Evolutionary conservation across 257 asterid genomes (phyloP).

Genomic region (Scutellaria barbata): DNA sequence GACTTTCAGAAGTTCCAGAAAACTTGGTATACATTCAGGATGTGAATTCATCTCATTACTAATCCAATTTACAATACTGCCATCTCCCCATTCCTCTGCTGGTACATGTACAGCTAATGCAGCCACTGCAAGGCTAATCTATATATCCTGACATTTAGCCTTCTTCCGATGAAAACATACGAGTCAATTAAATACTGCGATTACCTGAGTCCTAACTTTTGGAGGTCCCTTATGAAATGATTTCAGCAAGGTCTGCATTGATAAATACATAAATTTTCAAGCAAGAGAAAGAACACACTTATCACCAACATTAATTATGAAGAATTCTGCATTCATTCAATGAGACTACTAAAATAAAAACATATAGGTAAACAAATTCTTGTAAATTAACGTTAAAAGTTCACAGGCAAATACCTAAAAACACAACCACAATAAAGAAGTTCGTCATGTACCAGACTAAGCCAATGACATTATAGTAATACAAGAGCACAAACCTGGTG

Average conservation of each 20-base stretch:
- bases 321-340: slow-evolving; percentile 24
- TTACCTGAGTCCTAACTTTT: slow-evolving; percentile 97
- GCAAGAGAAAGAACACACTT: slow-evolving; percentile 25
- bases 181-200: slow-evolving; percentile 33
- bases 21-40: slow-evolving; percentile 90
- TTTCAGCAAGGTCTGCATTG: slow-evolving; percentile 83
- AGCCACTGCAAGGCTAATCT: slow-evolving; percentile 99
- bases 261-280: slow-evolving; percentile 29
- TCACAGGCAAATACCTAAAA: slow-evolving; percentile 4
- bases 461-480: slow-evolving; percentile 27
- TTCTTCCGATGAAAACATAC: slow-evolving; percentile 34
- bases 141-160: slow-evolving; percentile 58
- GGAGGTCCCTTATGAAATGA: slow-evolving; percentile 93
- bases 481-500: slow-evolving; percentile 12
- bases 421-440: neutral
- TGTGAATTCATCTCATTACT: slow-evolving; percentile 88
- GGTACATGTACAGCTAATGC: slow-evolving; percentile 98
- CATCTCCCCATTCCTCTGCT: slow-evolving; percentile 94
- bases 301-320: slow-evolving; percentile 26
- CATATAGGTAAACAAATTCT: slow-evolving; percentile 19
- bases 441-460: slow-evolving; percentile 25
- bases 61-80: slow-evolving; percentile 89
- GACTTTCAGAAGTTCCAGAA: slow-evolving; percentile 94
- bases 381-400: slow-evolving; percentile 11
- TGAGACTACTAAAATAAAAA: slow-evolving; percentile 21